phyloP scores from a whole-genome alignment of 1,284 basidiomycete species.

The Apiotrichum montevideense region DNA sequence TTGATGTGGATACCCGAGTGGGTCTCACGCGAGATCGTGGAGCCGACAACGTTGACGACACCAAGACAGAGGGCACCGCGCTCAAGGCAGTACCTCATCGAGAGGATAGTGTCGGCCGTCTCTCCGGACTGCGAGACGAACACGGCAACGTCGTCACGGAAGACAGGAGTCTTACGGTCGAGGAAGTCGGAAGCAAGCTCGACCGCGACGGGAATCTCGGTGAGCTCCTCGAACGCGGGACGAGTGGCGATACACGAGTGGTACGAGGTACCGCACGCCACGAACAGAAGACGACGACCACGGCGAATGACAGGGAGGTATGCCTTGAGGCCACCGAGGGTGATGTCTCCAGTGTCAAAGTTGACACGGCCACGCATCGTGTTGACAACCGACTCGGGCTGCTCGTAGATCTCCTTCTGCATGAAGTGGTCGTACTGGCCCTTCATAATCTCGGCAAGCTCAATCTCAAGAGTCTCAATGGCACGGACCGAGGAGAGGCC shows the following conservation, averaged over 20 bases:
- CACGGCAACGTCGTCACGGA: slow-evolving; percentile 96
- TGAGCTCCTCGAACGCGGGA: slow-evolving; percentile 97
- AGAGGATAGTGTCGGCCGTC: slow-evolving; percentile 96
- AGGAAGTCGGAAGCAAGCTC: slow-evolving; percentile 98
- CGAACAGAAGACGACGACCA: slow-evolving; percentile 90
- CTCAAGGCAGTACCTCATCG: slow-evolving; percentile 93
- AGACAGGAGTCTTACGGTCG: slow-evolving; percentile 97
- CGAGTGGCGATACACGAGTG: slow-evolving; percentile 90
- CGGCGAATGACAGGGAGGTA: slow-evolving; percentile 95
- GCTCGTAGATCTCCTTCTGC: slow-evolving; percentile 99
- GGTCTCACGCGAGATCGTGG: slow-evolving; percentile 94
- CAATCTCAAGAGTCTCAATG: slow-evolving; percentile 98
- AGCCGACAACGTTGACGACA: slow-evolving; percentile 98
- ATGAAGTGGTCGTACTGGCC: slow-evolving; percentile 99
- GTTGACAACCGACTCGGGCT: slow-evolving; percentile 99
- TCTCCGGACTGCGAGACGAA: slow-evolving; percentile 98
- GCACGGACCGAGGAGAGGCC: slow-evolving; percentile 74
- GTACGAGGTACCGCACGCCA: slow-evolving; percentile 96
- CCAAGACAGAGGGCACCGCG: slow-evolving; percentile 88
- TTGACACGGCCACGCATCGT: slow-evolving; percentile 99
- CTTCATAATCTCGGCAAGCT: slow-evolving; percentile 99
- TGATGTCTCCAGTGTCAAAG: slow-evolving; percentile 89
- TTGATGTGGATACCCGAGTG: slow-evolving; percentile 99
- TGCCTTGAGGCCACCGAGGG: slow-evolving; percentile 88
- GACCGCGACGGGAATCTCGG: slow-evolving; percentile 95